These are phyloP conservation scores for Bretschneidera sinensis DNA, from an alignment of 345 rosid species.

Conservation along the genomic window DNA sequence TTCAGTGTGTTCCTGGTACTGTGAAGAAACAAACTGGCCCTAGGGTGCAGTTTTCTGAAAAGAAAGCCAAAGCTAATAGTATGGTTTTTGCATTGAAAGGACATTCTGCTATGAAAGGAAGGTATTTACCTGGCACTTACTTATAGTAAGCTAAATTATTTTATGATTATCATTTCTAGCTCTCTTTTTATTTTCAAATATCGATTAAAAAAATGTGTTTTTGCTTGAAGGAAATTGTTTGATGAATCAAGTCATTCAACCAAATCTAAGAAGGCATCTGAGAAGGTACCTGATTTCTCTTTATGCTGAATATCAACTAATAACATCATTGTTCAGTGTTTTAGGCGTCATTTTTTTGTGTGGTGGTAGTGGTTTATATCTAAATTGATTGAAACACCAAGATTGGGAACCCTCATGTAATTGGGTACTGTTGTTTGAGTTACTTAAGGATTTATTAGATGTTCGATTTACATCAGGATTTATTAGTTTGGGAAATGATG, in stretches of 20 bases:
- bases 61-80: conserved; percentile 33
- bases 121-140: conserved; percentile 22
- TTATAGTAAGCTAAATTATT: neutral
- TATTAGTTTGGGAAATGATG: neutral
- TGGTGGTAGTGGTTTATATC: too few relatives aligned
- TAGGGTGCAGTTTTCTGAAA: conserved; percentile 24
- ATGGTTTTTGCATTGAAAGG: conserved; percentile 29
- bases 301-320: neutral
- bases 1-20: conserved; percentile 26
- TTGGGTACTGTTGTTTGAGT: neutral
- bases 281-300: conserved; percentile 40
- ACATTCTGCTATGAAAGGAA: conserved; percentile 40
- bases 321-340: too few relatives aligned
- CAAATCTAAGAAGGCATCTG: conserved; percentile 27
- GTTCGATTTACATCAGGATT: too few relatives aligned
- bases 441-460: neutral
- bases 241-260: conserved; percentile 30
- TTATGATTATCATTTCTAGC: neutral
- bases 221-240: conserved; percentile 54
- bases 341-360: too few relatives aligned
- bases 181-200: neutral
- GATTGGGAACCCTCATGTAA: too few relatives aligned
- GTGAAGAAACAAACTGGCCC: conserved; percentile 32
- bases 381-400: too few relatives aligned
- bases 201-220: neutral